Conservation (phyloP, 345 rosid genomes). For the Populus ilicifolia region DNA sequence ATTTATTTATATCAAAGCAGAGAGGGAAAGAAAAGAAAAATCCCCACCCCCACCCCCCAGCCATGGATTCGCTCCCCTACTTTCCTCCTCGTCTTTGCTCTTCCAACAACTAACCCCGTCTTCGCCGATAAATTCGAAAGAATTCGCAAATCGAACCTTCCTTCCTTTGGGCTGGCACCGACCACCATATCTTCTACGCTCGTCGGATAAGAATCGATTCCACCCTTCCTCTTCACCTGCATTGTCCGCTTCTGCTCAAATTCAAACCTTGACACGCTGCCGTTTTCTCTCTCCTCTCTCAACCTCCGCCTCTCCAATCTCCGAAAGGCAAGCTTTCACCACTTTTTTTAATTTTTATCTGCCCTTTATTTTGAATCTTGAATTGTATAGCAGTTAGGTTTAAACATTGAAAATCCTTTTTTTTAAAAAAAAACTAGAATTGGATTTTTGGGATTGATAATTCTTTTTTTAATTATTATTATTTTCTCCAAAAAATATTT, state of each 20-base stretch:
- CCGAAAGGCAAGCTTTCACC: constrained; percentile 19
- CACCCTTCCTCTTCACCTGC: constrained; percentile 21
- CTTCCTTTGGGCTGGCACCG: neutral
- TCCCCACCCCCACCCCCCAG: neutral
- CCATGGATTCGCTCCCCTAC: neutral
- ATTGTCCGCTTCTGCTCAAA: constrained; percentile 15
- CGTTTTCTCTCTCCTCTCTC: constrained; percentile 3
- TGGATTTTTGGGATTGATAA: neutral
- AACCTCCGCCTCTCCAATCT: neutral
- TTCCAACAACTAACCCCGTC: neutral
- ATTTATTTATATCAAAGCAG: neutral
- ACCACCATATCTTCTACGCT: constrained; percentile 15
- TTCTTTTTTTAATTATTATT: neutral
- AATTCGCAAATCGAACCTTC: neutral
- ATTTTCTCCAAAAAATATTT: neutral
- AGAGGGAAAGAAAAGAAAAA: neutral
- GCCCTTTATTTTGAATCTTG: neutral
- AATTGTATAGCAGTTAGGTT: neutral
- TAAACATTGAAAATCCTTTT: neutral
- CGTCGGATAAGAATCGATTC: constrained; percentile 18
- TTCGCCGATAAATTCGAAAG: neutral
- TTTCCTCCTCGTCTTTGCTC: neutral
- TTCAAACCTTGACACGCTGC: constrained; percentile 26
- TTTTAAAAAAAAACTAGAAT: neutral
- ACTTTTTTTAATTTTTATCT: too few species aligned